A percentile compares a stretch with the other conserved stretches of the same genome.
These are phyloP conservation scores for Ogataea philodendri DNA, from an alignment of 805 yeast genomes.

Conservation along the genomic window DNA sequence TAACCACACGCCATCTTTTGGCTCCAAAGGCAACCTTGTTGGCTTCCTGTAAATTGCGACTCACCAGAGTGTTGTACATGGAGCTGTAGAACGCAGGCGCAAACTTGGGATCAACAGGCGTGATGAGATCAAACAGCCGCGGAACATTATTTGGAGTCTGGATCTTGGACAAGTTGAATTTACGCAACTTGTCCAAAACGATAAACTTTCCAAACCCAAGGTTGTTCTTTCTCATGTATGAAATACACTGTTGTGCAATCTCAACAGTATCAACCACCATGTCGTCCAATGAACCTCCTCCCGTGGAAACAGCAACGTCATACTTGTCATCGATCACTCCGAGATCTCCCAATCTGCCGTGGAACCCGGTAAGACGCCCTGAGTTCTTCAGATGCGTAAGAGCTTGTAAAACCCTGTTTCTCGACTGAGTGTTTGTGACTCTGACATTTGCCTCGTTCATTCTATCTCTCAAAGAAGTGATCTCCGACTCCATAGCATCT, in stretches of 20 bases:
- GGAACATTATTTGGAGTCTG: slow-evolving; percentile 75
- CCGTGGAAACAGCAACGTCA: slow-evolving; percentile 93
- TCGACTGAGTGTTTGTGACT: slow-evolving; percentile 57
- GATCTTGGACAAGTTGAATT: slow-evolving; percentile 55
- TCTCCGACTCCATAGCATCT: slow-evolving; percentile 50
- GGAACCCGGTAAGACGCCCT: slow-evolving; percentile 81
- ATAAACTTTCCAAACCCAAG: slow-evolving; percentile 90
- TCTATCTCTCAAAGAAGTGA: slow-evolving; percentile 56
- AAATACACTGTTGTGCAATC: slow-evolving; percentile 63
- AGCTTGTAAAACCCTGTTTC: slow-evolving; percentile 69
- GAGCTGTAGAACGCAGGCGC: slow-evolving; percentile 88
- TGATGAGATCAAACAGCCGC: slow-evolving; percentile 79
- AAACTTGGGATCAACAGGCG: slow-evolving; percentile 64
- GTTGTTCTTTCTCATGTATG: slow-evolving; percentile 73
- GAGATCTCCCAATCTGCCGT: slow-evolving; percentile 88
- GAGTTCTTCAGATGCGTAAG: slow-evolving; percentile 67
- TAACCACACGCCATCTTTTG: slow-evolving; percentile 83
- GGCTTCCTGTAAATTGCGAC: slow-evolving; percentile 74
- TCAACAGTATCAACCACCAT: slow-evolving; percentile 83
- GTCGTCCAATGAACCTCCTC: slow-evolving; percentile 86
- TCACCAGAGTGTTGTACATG: slow-evolving; percentile 83
- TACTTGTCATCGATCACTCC: slow-evolving; percentile 88
- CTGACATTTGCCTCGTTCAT: slow-evolving; percentile 66
- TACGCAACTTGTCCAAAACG: slow-evolving; percentile 68
- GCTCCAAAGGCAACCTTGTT: slow-evolving; percentile 82